Conservation (phyloP, 768 basidiomycete species). For the Kwoniella shandongensis region DNA sequence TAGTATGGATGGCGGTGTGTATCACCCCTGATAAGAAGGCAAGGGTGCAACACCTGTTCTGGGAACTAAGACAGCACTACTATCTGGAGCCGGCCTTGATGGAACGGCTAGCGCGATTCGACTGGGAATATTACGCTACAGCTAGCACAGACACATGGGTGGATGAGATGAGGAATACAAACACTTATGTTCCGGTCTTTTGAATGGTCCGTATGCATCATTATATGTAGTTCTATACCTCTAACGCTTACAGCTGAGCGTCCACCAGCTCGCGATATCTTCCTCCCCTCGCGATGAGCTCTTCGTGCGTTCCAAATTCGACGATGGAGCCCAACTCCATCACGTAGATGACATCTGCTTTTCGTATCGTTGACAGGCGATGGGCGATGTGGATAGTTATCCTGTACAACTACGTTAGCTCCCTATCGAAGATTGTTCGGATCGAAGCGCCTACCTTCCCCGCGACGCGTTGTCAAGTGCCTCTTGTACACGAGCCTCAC, state of each 20-base stretch:
- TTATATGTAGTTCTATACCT: neutral
- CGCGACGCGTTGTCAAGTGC: conserved; percentile 44
- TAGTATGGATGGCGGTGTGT: conserved; percentile 14
- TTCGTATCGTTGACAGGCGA: conserved; percentile 43
- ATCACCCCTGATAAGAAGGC: neutral
- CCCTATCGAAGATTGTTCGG: conserved; percentile 1
- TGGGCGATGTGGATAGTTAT: conserved; percentile 51
- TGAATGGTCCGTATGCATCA: conserved; percentile 1
- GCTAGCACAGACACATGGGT: conserved; percentile 3
- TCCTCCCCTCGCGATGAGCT: conserved; percentile 41
- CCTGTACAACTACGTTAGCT: conserved; percentile 5
- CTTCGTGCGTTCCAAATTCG: conserved; percentile 45
- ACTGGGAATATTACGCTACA: conserved; percentile 9
- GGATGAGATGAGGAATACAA: neutral
- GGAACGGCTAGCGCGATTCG: neutral
- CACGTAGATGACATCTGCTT: conserved; percentile 48
- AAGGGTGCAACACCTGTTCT: neutral
- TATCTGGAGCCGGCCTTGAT: conserved; percentile 7
- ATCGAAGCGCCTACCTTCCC: conserved; percentile 26
- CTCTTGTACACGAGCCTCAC: conserved; percentile 43
- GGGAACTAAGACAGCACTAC: conserved; percentile 4
- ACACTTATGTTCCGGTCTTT: conserved; percentile 16
- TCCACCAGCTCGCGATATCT: conserved; percentile 45
- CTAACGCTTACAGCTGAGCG: conserved; percentile 25
- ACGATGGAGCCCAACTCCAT: conserved; percentile 48